Conservation (phyloP, 2,329 filamentous ascomycete genomes). For the Fusarium sp. region DNA sequence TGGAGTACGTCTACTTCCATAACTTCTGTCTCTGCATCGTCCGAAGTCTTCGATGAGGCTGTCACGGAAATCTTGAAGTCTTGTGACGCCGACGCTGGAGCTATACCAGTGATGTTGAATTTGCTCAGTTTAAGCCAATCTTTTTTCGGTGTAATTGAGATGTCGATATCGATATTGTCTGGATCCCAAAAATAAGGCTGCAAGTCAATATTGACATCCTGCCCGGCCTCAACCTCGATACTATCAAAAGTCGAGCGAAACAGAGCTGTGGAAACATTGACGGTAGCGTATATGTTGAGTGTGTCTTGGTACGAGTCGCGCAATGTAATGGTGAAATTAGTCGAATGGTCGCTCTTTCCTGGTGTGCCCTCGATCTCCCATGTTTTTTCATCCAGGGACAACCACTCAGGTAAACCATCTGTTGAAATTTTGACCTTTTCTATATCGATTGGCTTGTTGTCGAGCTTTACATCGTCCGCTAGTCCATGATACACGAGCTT, state of each 20-base stretch:
- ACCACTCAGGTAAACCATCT: slow-evolving; percentile 73
- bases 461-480: slow-evolving; percentile 65
- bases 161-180: slow-evolving; percentile 53
- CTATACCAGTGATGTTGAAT: slow-evolving; percentile 56
- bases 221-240: slow-evolving; percentile 57
- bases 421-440: slow-evolving; percentile 66
- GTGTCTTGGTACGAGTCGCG: slow-evolving; percentile 70
- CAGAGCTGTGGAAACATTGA: slow-evolving; percentile 54
- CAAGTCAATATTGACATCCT: slow-evolving; percentile 59
- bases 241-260: slow-evolving; percentile 57
- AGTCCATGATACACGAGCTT: slow-evolving; percentile 67
- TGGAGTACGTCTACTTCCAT: slow-evolving; percentile 54
- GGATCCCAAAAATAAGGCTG: slow-evolving; percentile 57
- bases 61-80: slow-evolving; percentile 50
- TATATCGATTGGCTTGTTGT: slow-evolving; percentile 63
- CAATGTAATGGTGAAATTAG: slow-evolving; percentile 73
- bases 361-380: slow-evolving; percentile 75
- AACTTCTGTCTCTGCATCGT: slow-evolving; percentile 53
- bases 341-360: slow-evolving; percentile 66
- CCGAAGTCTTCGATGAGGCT: slow-evolving; percentile 52
- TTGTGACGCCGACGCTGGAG: slow-evolving; percentile 54
- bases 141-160: slow-evolving; percentile 53
- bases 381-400: slow-evolving; percentile 72
- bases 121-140: slow-evolving; percentile 60
- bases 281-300: slow-evolving; percentile 65